These are phyloP conservation scores for Erythrophleum fordii DNA, from an alignment of 306 rosid species.

Conservation along the genomic window DNA sequence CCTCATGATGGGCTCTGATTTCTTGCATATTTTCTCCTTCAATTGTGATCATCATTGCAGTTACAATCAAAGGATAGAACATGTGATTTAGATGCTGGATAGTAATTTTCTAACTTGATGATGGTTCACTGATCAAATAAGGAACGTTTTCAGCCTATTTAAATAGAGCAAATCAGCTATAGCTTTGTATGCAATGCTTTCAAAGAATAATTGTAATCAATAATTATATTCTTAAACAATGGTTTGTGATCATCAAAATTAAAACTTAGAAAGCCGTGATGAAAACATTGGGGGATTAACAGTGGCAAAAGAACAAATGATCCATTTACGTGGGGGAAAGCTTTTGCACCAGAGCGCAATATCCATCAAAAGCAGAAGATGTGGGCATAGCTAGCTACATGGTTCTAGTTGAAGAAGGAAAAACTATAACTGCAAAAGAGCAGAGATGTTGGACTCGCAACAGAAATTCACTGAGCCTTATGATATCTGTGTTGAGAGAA, in stretches of 20 bases:
- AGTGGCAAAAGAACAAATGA: conserved; percentile 51
- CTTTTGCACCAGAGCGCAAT: conserved; percentile 59
- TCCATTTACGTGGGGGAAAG: conserved; percentile 48
- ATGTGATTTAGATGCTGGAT: not conserved
- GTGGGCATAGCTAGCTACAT: conserved; percentile 50
- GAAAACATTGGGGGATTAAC: not conserved
- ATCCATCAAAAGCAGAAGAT: conserved; percentile 51
- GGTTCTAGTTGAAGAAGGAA: conserved; percentile 55
- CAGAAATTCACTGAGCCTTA: conserved; percentile 44
- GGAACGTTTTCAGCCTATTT: not conserved
- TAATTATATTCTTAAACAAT: not conserved
- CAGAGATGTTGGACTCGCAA: conserved; percentile 45
- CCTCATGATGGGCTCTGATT: not conserved
- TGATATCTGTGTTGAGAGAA: conserved; percentile 44
- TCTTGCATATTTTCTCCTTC: not conserved
- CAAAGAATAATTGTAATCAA: not conserved
- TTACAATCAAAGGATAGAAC: not conserved
- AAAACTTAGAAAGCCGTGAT: too few species aligned
- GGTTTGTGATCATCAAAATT: not conserved
- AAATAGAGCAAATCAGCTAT: not conserved
- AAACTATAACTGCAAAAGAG: conserved; percentile 59
- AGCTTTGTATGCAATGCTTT: not conserved
- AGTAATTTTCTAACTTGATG: not conserved
- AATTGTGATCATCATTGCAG: not conserved
- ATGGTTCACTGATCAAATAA: not conserved